phyloP scores from a whole-genome alignment of 495 filamentous ascomycete genomes.

The Apodospora peruviana region DNA sequence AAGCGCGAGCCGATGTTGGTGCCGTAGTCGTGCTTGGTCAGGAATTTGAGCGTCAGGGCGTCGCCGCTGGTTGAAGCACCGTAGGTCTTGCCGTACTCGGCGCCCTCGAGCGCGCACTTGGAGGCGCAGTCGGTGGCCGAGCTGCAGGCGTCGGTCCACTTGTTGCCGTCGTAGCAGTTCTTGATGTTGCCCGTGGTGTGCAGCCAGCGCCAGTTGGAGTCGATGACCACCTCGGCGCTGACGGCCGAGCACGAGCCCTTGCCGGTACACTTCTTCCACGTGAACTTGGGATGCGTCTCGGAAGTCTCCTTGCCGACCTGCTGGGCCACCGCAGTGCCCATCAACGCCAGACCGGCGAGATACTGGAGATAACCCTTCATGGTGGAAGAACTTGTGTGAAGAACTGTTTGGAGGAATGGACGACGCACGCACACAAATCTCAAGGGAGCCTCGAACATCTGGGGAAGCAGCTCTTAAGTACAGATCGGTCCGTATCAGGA shows the following conservation, averaged over 20 bases:
- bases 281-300: constrained; percentile 56
- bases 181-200: constrained; percentile 26
- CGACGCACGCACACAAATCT: background rate
- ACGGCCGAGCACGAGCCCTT: constrained; percentile 43
- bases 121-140: constrained; percentile 37
- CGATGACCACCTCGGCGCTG: constrained; percentile 42
- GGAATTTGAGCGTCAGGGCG: constrained; percentile 49
- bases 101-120: constrained; percentile 45
- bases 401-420: no score
- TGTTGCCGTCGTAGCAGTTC: constrained; percentile 51
- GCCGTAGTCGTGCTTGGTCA: constrained; percentile 50
- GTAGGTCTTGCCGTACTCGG: constrained; percentile 43
- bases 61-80: constrained; percentile 43
- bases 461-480: background rate
- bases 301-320: constrained; percentile 47
- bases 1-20: constrained; percentile 52
- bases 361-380: constrained; percentile 26
- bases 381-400: constrained; percentile 7
- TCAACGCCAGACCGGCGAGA: constrained; percentile 26
- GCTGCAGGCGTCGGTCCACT: constrained; percentile 41
- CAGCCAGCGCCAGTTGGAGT: constrained; percentile 51
- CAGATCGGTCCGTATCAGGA: background rate
- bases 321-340: constrained; percentile 37
- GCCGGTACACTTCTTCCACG: constrained; percentile 52
- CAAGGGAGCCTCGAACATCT: background rate